phyloP scores from a whole-genome alignment of 345 rosid genomes.

The Carallia pectinifolia region DNA sequence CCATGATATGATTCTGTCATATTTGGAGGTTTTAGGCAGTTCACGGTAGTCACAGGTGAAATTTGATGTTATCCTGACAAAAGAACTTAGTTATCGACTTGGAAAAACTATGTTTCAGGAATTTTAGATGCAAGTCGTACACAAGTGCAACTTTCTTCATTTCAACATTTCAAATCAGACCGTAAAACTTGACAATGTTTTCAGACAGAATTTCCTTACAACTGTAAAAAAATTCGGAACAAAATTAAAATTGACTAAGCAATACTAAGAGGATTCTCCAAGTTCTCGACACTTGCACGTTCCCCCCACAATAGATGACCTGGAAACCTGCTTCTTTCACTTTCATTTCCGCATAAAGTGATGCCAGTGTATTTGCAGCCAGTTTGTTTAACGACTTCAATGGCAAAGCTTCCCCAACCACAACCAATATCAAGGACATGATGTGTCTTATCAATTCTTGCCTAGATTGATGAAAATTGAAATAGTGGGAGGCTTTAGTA shows the following conservation, averaged over 20 bases:
- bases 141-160: neutral
- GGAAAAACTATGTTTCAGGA: neutral
- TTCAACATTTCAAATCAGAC: neutral
- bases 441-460: slow-evolving; percentile 53
- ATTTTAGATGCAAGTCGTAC: neutral
- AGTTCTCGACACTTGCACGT: neutral
- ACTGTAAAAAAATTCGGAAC: too few relatives aligned
- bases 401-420: slow-evolving; percentile 92
- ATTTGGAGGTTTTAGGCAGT: slow-evolving; percentile 47
- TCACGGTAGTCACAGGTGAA: slow-evolving; percentile 78
- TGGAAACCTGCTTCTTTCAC: slow-evolving; percentile 85
- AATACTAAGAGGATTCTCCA: neutral
- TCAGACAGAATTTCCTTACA: too few relatives aligned
- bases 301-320: slow-evolving; percentile 30
- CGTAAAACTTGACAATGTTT: too few relatives aligned
- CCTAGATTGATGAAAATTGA: slow-evolving; percentile 27
- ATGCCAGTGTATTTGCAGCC: slow-evolving; percentile 88
- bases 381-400: slow-evolving; percentile 77
- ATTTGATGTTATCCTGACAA: slow-evolving; percentile 54
- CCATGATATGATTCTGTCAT: slow-evolving; percentile 86
- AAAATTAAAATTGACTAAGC: neutral
- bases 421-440: slow-evolving; percentile 85
- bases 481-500: too few relatives aligned
- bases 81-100: neutral
- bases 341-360: slow-evolving; percentile 68